These are phyloP conservation scores for Cryphonectria parasitica DNA, from an alignment of 2,329 filamentous ascomycete genomes.

Conservation along the genomic window DNA sequence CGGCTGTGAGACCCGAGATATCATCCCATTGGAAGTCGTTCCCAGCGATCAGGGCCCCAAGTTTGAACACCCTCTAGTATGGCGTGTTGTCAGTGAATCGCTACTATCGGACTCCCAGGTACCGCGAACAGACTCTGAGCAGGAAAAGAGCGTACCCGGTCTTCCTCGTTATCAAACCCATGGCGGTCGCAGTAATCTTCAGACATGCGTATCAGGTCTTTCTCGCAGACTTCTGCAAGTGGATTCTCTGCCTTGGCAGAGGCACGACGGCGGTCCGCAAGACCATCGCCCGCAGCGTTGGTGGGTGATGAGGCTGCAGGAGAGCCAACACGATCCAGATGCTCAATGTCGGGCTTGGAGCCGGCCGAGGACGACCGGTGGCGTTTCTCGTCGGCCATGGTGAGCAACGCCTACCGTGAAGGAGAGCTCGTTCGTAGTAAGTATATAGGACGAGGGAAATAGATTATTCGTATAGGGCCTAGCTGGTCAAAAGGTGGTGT, in stretches of 20 bases:
- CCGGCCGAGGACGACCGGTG: conserved; percentile 31
- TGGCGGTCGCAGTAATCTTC: conserved; percentile 61
- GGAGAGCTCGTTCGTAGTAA: background rate
- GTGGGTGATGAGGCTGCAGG: background rate
- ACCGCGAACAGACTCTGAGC: too few relatives aligned
- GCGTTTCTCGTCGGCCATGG: conserved; percentile 33
- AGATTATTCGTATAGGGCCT: too few relatives aligned
- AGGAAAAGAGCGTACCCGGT: conserved; percentile 41
- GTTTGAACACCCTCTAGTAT: conserved; percentile 53
- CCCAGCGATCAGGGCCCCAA: conserved; percentile 63
- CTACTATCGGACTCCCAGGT: too few relatives aligned
- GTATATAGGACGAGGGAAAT: background rate
- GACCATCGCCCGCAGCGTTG: conserved; percentile 31
- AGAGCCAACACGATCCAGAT: conserved; percentile 25
- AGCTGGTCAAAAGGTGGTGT: background rate
- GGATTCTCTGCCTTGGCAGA: conserved; percentile 47
- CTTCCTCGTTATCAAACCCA: conserved; percentile 57
- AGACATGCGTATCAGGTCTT: conserved; percentile 59
- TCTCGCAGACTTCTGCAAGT: conserved; percentile 43
- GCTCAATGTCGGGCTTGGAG: conserved; percentile 37
- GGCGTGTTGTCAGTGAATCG: background rate
- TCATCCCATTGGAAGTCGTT: conserved; percentile 54
- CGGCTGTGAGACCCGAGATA: conserved; percentile 56
- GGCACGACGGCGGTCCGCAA: conserved; percentile 39
- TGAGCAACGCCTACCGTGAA: background rate